Evolutionary conservation across 768 basidiomycete species (phyloP).

Genomic region (Trametopsis cervina): DNA sequence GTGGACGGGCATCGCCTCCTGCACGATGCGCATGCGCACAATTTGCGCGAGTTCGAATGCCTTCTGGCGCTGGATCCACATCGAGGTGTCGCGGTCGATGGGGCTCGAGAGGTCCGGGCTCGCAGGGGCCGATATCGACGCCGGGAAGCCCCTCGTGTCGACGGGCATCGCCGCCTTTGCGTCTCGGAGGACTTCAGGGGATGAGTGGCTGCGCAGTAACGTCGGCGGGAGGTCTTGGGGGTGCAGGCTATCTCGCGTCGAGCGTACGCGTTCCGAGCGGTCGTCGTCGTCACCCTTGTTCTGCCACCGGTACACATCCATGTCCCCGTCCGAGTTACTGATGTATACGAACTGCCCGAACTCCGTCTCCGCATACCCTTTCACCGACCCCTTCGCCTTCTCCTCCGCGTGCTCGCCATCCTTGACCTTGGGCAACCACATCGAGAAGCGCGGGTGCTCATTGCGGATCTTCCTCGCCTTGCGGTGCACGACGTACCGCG

Average conservation of each 20-base stretch:
- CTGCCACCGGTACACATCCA: neutral
- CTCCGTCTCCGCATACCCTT: too few species aligned
- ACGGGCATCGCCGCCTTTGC: neutral
- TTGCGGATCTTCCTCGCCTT: neutral
- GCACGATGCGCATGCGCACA: conserved; percentile 11
- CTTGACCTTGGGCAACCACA: neutral
- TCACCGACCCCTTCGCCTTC: too few species aligned
- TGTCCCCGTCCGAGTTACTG: conserved; percentile 1
- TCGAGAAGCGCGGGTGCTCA: conserved; percentile 3
- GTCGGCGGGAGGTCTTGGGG: neutral
- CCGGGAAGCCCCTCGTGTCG: neutral
- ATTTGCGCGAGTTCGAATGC: conserved; percentile 13
- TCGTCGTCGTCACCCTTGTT: neutral
- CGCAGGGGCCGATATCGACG: conserved; percentile 8
- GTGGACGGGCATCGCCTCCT: neutral
- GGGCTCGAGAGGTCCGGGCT: conserved; percentile 1
- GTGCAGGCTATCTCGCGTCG: neutral
- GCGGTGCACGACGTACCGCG: neutral
- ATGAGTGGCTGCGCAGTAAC: neutral
- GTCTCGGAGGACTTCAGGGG: neutral
- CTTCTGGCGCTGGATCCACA: conserved; percentile 11
- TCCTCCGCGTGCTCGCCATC: neutral
- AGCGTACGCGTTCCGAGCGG: neutral
- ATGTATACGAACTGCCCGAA: conserved; percentile 5
- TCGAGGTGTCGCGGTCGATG: neutral